Base-by-base conservation (phyloP, 345 rosid genomes). In the Hibiscus mutabilis region DNA sequence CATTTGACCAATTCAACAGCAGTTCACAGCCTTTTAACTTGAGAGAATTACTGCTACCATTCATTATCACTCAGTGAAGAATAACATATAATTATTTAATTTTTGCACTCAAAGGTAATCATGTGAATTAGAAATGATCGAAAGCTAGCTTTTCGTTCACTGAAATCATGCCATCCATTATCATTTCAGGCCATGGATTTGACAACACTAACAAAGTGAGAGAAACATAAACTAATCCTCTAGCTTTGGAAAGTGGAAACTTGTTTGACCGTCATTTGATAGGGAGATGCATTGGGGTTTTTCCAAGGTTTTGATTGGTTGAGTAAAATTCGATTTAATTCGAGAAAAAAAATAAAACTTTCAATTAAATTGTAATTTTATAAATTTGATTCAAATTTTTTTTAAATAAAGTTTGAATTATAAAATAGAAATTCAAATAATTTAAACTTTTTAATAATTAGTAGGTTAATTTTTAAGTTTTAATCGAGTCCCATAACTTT, bases 131-230 rank as follows among this genome's bases (percentile, higher is more conserved):
- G 58, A 53, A 18, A 19, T 18, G 13, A 19, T 18, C 22, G 7
- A 19, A 2, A 8, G 58, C 11, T 18, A 35, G 4, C 24, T 47
- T 27, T 46, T 33, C 6, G 25, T 24, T 15, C 37, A 55, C 55
- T 31, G 64, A 33, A 53, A 6, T n/a, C 56, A 65, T 61, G 74
- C 52, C 52, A 64, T 42, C 61, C 69, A 77, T 76, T 60, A 76
- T 76, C 73, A 21, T 59, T 73, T 71, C 12, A 60, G 19, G 58
- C 56, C 58, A 52, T 40, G 69, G 83, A 84, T 82, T 79, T 76
- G 85, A 84, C 87, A 76, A 16, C 87, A 84, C 82, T 74, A 74
- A 73, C 75, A 63, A 25, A 58, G 60, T 60, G 73, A 52, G 19
- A 24, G 60, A 55, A 24, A 0, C 25, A 60, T 31, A 51, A 52